Evolutionary conservation across 2,329 filamentous ascomycete species (phyloP).

Genomic region (Fonsecaea pedrosoi): DNA sequence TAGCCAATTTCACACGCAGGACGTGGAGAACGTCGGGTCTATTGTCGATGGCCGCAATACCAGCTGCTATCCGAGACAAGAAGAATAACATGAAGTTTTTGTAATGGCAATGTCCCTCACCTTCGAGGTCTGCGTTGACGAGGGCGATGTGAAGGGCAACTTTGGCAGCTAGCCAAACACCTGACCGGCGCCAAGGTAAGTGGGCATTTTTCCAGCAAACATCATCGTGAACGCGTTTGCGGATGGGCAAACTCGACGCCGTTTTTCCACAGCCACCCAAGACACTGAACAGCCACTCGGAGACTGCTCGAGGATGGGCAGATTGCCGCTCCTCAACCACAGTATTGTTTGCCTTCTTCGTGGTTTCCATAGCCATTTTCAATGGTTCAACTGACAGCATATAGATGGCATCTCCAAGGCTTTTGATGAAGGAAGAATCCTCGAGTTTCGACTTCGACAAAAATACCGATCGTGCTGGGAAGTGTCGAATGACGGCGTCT

Average conservation of each 20-base stretch:
- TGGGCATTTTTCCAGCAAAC: constrained; percentile 51
- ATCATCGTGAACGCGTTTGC: constrained; percentile 63
- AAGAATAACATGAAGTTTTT: constrained; percentile 61
- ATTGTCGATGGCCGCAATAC: constrained; percentile 29
- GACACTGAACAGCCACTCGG: constrained; percentile 57
- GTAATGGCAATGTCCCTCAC: constrained; percentile 47
- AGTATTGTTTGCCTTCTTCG: constrained; percentile 48
- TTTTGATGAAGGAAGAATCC: constrained; percentile 40
- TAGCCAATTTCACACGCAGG: constrained; percentile 55
- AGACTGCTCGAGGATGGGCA: constrained; percentile 58
- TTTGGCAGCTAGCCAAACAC: constrained; percentile 63
- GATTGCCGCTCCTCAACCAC: constrained; percentile 58
- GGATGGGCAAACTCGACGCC: constrained; percentile 45
- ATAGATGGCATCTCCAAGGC: constrained; percentile 45
- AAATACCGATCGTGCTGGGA: constrained; percentile 52
- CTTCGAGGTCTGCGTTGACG: constrained; percentile 28
- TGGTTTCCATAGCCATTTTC: constrained; percentile 45
- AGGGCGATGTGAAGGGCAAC: constrained; percentile 55
- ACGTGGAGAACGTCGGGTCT: constrained; percentile 46
- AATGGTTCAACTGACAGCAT: constrained; percentile 48
- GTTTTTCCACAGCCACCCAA: constrained; percentile 50
- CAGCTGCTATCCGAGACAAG: constrained; percentile 48
- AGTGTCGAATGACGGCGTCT: constrained; percentile 53
- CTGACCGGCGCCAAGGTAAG: constrained; percentile 59
- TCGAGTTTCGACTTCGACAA: constrained; percentile 41